phyloP scores from a whole-genome alignment of 495 filamentous ascomycete genomes.

The Astrothelium subdiscretum region DNA sequence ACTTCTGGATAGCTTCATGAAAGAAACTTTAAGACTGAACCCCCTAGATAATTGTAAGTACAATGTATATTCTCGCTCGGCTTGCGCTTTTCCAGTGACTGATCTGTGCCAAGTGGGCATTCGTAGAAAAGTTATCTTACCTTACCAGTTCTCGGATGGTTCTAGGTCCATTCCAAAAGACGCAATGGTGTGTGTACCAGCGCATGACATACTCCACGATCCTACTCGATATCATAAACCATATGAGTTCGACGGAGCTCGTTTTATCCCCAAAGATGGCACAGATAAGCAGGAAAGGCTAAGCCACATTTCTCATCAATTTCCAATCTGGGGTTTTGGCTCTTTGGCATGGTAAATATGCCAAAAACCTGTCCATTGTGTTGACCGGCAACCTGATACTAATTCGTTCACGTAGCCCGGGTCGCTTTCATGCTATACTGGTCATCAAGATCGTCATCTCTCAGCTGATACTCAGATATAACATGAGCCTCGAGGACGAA shows the following conservation, averaged over 20 bases:
- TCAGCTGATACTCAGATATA: not conserved
- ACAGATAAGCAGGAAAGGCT: not conserved
- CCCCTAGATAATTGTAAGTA: not conserved
- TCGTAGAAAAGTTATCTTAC: not conserved
- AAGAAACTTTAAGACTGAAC: not conserved
- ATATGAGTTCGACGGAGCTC: not conserved
- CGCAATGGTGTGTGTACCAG: not conserved
- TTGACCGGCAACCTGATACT: not conserved
- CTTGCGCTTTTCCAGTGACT: not conserved
- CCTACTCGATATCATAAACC: not conserved
- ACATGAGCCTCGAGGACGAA: not conserved
- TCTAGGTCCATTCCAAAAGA: not conserved
- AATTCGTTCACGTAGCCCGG: not conserved
- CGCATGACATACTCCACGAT: not conserved
- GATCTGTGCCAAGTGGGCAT: not conserved
- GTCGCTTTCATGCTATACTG: not conserved
- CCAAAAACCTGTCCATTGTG: not conserved
- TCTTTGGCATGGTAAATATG: not conserved
- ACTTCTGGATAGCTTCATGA: not conserved
- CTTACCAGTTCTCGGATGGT: not conserved
- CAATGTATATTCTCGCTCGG: not conserved
- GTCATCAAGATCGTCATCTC: not conserved
- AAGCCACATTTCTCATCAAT: not conserved
- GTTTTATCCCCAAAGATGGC: not conserved
- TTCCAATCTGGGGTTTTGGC: not conserved